Conservation (phyloP, 805 yeast genomes). For the Blastobotrys americana region DNA sequence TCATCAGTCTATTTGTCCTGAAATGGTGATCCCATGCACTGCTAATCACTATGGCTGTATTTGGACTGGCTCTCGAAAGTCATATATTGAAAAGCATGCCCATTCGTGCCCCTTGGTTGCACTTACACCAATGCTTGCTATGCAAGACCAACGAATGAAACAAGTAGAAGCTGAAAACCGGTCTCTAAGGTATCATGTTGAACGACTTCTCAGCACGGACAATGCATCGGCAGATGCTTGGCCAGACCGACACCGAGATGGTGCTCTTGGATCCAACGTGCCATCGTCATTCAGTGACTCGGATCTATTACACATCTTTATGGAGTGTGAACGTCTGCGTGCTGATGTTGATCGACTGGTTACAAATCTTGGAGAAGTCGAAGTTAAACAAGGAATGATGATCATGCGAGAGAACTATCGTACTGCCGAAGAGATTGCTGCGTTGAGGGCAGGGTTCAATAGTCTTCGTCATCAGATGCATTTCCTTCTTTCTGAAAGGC, state of each 20-base stretch:
- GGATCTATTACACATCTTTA: slow-evolving; percentile 15
- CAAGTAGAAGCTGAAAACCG: slow-evolving; percentile 30
- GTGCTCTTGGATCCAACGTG: neutral
- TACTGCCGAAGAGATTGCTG: slow-evolving; percentile 28
- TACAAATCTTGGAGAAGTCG: slow-evolving; percentile 27
- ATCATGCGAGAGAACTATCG: slow-evolving; percentile 31
- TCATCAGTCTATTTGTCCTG: slow-evolving; percentile 20
- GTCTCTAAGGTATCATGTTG: slow-evolving; percentile 26
- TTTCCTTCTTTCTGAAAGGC: slow-evolving; percentile 26
- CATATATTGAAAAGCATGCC: slow-evolving; percentile 18
- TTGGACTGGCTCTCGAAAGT: slow-evolving; percentile 22
- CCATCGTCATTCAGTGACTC: slow-evolving; percentile 12
- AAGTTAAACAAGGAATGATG: slow-evolving; percentile 28
- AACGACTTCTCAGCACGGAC: slow-evolving; percentile 8
- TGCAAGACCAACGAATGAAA: slow-evolving; percentile 25
- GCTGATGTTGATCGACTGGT: slow-evolving; percentile 29
- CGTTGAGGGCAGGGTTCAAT: slow-evolving; percentile 26
- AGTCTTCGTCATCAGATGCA: slow-evolving; percentile 33
- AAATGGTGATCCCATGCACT: slow-evolving; percentile 19
- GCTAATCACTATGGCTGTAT: slow-evolving; percentile 27
- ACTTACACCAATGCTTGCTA: slow-evolving; percentile 23
- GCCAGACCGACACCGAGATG: neutral
- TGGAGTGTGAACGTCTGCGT: slow-evolving; percentile 32
- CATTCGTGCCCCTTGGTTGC: slow-evolving; percentile 23
- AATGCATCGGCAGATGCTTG: slow-evolving; percentile 5